Base-by-base conservation (phyloP, 2,329 filamentous ascomycete genomes). In the Colletotrichum sojae region DNA sequence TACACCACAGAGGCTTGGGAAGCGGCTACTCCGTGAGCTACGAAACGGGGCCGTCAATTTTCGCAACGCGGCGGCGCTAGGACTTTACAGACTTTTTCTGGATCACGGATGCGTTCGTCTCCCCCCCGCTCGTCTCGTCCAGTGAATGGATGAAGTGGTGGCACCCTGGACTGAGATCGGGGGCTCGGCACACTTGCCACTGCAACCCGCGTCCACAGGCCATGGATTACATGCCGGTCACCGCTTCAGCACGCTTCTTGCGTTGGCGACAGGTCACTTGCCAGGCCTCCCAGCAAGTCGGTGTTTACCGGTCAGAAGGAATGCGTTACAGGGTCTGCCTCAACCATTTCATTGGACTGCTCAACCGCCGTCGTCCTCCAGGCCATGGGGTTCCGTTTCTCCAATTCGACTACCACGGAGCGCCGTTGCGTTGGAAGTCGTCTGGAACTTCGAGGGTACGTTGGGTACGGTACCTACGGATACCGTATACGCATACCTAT, bases 141-240 rank as follows among this genome's bases (percentile, higher is more conserved):
- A 51, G 55, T 48, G 49, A 60, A 55, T 25, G 61, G 61, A 58
- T 20, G 58, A 55, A 64, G 60, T 39, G 49, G 39, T 40, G 40
- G 39, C 27, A 60, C 45, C 67, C 63, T 56, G 51, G 43, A 52
- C 43, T 54, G 36, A 70, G 57, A 58, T 68, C 56, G 63, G 56
- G 58, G 57, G 62, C 55, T 70, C 63, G 63, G 48, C 63, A 62
- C 49, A 55, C 49, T 67, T 69, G 67, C 67, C 67, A 69, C 61
- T 67, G 55, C 49, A 63, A 60, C 43, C 56, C 36, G 40, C 57
- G 53, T 39, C 63, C 49, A 40, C 52, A 43, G 54, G 36, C 13
- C 51, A 13, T 60, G 45, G 54, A 53, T 43, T 49, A 20, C 43
- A 59, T 59, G 54, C 43, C 55, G 45, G 67, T 62, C 67, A 69